phyloP scores from a whole-genome alignment of 2,329 filamentous ascomycete species.

The Nectriaceae sp. region DNA sequence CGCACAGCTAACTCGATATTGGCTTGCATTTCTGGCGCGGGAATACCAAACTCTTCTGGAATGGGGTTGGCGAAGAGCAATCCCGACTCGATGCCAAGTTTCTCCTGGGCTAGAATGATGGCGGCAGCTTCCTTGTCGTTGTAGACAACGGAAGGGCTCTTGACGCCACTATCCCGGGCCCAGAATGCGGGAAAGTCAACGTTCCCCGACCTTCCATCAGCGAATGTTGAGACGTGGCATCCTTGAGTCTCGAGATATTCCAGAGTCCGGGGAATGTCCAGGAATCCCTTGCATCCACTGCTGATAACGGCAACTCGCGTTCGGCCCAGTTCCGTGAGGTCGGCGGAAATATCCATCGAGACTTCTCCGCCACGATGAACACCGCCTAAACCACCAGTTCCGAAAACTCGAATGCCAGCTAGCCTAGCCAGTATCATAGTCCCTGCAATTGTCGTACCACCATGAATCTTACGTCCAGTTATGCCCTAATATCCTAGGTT shows the following conservation, averaged over 20 bases:
- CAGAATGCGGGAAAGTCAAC: constrained; percentile 94
- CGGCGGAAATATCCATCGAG: constrained; percentile 91
- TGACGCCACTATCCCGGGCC: constrained; percentile 81
- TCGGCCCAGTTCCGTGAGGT: constrained; percentile 89
- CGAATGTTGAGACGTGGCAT: constrained; percentile 85
- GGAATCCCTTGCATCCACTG: constrained; percentile 92
- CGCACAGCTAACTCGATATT: constrained; percentile 69
- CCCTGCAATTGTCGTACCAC: constrained; percentile 89
- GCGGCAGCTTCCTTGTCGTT: constrained; percentile 82
- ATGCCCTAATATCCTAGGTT: constrained; percentile 57
- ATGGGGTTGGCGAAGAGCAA: constrained; percentile 90
- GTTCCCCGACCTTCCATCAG: constrained; percentile 70
- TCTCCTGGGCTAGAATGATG: constrained; percentile 80
- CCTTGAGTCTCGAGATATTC: constrained; percentile 75
- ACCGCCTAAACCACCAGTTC: constrained; percentile 90
- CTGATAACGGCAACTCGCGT: constrained; percentile 87
- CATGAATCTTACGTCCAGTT: constrained; percentile 70
- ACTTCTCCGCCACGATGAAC: constrained; percentile 87
- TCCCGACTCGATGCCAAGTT: constrained; percentile 73
- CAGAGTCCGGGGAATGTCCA: constrained; percentile 87
- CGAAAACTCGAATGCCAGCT: constrained; percentile 90
- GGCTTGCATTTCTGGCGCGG: constrained; percentile 68
- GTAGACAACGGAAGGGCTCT: constrained; percentile 74
- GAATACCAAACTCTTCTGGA: constrained; percentile 68
- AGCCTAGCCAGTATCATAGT: constrained; percentile 88